phyloP scores from a whole-genome alignment of 352 stramenopile genomes.

The Globisporangium nagaii region DNA sequence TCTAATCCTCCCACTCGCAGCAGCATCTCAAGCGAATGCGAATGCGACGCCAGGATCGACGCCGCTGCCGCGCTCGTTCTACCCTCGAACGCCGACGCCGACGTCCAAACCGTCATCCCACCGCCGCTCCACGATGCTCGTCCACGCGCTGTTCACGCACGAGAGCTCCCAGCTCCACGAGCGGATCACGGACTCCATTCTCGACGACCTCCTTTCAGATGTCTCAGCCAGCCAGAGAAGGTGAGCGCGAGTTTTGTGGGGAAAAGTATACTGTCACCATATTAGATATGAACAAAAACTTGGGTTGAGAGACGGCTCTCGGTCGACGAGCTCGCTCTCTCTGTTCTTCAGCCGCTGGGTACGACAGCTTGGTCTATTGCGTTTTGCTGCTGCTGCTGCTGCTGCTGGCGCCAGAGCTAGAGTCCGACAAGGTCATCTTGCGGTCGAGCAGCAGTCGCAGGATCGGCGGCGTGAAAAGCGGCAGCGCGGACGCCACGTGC shows the following conservation, averaged over 20 bases:
- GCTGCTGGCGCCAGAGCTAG: neutral
- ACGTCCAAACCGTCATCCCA: conserved; percentile 11
- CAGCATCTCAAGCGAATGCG: neutral
- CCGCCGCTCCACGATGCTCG: neutral
- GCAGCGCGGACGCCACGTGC: conserved; percentile 41
- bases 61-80: neutral
- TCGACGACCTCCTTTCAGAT: conserved; percentile 32
- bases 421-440: conserved; percentile 24
- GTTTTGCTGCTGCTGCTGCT: neutral
- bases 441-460: conserved; percentile 55
- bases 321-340: too few relatives aligned
- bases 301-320: too few relatives aligned
- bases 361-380: conserved; percentile 5
- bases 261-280: conserved; percentile 1
- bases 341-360: too few relatives aligned
- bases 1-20: neutral
- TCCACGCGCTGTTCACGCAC: conserved; percentile 11
- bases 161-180: conserved; percentile 29
- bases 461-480: conserved; percentile 71
- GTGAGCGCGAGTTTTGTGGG: too few relatives aligned
- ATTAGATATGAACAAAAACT: conserved; percentile 15
- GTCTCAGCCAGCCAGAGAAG: too few relatives aligned
- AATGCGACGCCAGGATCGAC: neutral
- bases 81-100: conserved; percentile 20
- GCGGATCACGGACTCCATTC: conserved; percentile 24